These are phyloP conservation scores for Candida koratica DNA, from an alignment of 805 yeast genomes.

Conservation along the genomic window DNA sequence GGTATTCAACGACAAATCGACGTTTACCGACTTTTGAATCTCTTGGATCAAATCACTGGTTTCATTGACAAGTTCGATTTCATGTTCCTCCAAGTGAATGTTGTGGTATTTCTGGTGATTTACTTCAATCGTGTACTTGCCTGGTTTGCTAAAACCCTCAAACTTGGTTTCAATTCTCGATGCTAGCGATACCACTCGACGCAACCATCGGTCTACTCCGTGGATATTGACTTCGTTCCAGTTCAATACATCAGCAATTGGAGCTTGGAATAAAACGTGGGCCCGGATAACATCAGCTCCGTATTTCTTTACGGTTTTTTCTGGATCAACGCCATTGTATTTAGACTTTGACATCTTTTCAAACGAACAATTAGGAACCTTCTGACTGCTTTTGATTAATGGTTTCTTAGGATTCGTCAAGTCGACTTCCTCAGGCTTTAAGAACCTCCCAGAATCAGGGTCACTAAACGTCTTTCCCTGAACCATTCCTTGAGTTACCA, in stretches of 20 bases:
- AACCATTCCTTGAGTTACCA: conserved; percentile 97
- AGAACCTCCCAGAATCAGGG: conserved; percentile 67
- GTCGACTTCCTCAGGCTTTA: conserved; percentile 75
- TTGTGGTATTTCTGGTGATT: too few relatives aligned
- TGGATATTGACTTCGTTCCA: conserved; percentile 90
- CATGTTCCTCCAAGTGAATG: conserved; percentile 28
- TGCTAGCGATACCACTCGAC: conserved; percentile 44
- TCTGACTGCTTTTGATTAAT: conserved; percentile 46
- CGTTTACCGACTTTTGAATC: conserved; percentile 58
- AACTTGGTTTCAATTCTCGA: conserved; percentile 14
- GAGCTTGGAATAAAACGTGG: conserved; percentile 88
- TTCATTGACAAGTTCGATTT: conserved; percentile 55
- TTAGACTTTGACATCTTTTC: conserved; percentile 98
- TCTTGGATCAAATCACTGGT: conserved; percentile 44
- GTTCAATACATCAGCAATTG: conserved; percentile 70
- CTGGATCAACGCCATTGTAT: conserved; percentile 91
- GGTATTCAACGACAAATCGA: conserved; percentile 68
- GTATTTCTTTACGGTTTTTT: conserved; percentile 61
- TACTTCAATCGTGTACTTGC: not conserved
- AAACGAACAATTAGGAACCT: conserved; percentile 51
- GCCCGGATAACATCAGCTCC: conserved; percentile 97
- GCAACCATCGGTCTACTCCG: conserved; percentile 86
- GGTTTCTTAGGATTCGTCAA: conserved; percentile 38
- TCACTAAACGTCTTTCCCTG: conserved; percentile 82
- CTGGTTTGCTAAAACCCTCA: not conserved